Evolutionary conservation across 2,329 filamentous ascomycete genomes (phyloP), one percentile per base, ranked within the genome.

Genomic region (Teratosphaeriaceae sp.): DNA sequence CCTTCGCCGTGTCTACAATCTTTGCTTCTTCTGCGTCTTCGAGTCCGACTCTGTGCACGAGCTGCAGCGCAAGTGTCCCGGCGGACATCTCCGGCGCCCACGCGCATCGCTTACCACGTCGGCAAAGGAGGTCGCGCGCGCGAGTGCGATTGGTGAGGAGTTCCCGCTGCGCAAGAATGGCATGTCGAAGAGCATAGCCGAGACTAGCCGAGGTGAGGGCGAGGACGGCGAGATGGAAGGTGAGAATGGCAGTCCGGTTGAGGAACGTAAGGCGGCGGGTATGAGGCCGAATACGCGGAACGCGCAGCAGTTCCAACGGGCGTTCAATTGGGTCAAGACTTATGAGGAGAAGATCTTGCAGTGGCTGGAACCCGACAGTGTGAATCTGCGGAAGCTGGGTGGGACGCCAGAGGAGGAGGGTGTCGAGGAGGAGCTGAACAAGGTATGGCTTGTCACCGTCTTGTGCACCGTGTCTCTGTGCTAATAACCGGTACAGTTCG

Each of bases 21-120:
- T 98, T 69, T 98, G 92, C 71, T 96, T 98, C 73, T 98, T 97
- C 72, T 98, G 92, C 64, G 94, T 98, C 4, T 97, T 98, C 55
- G 92, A 98, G 67, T 92, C 88, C 60, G 92, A 98, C 65, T 97
- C 90, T 0, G 83, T 97, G 18, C 92, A 98, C 59, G 92, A 98
- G 67, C 74, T 98, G 52, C 89, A 87, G 30, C 82, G 92, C 46
- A 97, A 98, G 68, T 98, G 92, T 57, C 88, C 92, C 20, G 92
- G 92, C 31, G 92, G 92, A n/a, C 92, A 98, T 72, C 79, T 98
- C 48, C 87, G 92, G 49, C 83, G 92, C 38, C 92, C 92, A 29
- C 79, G 89, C 44, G 85, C 85, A 57, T 94, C 88, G 26, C 75
- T 97, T 24, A 92, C 85, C 3, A 84, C 79, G 11, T 75, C 87